These are phyloP conservation scores for Anthracocystis walkeri DNA, from an alignment of 1,284 basidiomycete species.

Conservation along the genomic window DNA sequence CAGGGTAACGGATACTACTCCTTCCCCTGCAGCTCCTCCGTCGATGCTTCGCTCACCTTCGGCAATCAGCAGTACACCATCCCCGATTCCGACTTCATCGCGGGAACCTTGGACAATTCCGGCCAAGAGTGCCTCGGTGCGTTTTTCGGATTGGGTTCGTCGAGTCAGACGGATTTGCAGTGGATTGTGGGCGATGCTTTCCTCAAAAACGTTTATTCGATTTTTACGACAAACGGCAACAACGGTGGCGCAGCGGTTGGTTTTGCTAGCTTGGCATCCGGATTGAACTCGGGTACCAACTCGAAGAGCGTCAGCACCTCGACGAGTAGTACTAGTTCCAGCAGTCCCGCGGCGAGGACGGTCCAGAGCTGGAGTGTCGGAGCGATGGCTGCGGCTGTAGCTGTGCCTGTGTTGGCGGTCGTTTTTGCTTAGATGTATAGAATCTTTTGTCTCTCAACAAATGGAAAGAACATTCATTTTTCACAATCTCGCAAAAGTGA, in stretches of 20 bases:
- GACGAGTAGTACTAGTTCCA: conserved; percentile 6
- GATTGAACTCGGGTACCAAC: conserved; percentile 49
- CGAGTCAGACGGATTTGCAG: conserved; percentile 32
- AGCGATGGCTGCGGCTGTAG: conserved; percentile 2
- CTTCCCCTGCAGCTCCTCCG: conserved; percentile 51
- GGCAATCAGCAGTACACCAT: conserved; percentile 53
- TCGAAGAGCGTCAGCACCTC: conserved; percentile 34
- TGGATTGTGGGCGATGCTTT: conserved; percentile 66
- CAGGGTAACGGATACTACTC: conserved; percentile 59
- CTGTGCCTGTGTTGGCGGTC: conserved; percentile 1
- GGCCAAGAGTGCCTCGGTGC: conserved; percentile 58
- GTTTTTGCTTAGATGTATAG: conserved; percentile 3
- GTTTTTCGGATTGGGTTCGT: conserved; percentile 56
- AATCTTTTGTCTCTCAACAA: no score
- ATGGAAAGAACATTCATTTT: background rate
- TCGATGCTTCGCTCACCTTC: conserved; percentile 60
- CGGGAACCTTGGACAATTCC: conserved; percentile 26
- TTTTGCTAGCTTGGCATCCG: conserved; percentile 57
- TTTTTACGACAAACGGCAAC: conserved; percentile 44
- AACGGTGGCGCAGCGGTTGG: conserved; percentile 40
- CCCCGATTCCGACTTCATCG: conserved; percentile 46
- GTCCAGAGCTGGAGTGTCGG: background rate
- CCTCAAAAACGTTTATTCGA: conserved; percentile 62
- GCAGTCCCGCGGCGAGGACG: conserved; percentile 21
- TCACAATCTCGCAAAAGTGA: no score